These are phyloP conservation scores for Melastoma malabathricum DNA, from an alignment of 345 rosid genomes.

Conservation along the genomic window DNA sequence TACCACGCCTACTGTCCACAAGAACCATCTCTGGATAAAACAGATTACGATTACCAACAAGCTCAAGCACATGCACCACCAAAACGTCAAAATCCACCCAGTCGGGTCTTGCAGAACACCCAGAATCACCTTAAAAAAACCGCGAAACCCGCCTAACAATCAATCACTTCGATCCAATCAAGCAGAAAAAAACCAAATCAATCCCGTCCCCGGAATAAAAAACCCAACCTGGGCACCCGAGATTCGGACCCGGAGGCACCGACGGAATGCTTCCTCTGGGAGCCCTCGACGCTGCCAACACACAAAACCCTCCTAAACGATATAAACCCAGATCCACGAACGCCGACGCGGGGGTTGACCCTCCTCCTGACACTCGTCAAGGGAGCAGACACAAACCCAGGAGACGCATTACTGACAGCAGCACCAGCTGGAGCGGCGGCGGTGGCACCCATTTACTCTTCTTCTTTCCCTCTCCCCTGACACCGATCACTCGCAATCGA, in stretches of 20 bases:
- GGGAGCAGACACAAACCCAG: constrained; percentile 57
- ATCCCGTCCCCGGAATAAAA: neutral
- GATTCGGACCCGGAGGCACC: constrained; percentile 2
- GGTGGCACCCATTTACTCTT: constrained; percentile 9
- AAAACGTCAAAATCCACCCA: too few species aligned
- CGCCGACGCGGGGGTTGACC: constrained; percentile 23
- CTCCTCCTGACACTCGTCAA: constrained; percentile 31
- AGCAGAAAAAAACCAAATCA: neutral
- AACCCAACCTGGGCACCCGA: constrained; percentile 10
- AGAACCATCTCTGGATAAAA: too few species aligned
- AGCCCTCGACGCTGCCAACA: constrained; percentile 31
- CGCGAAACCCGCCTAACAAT: neutral
- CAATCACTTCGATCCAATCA: too few species aligned
- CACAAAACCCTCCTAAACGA: constrained; percentile 39
- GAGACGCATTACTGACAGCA: constrained; percentile 25
- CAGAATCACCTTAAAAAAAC: too few species aligned
- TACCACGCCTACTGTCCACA: too few species aligned
- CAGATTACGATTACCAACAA: too few species aligned
- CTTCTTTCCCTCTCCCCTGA: neutral
- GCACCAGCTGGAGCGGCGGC: too few species aligned
- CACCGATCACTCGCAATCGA: neutral
- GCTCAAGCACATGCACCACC: too few species aligned
- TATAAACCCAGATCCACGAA: constrained; percentile 60
- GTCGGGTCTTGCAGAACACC: too few species aligned
- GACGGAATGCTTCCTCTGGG: constrained; percentile 10